phyloP scores from a whole-genome alignment of 2,329 filamentous ascomycete species.

The Sclerotinia glacialis region DNA sequence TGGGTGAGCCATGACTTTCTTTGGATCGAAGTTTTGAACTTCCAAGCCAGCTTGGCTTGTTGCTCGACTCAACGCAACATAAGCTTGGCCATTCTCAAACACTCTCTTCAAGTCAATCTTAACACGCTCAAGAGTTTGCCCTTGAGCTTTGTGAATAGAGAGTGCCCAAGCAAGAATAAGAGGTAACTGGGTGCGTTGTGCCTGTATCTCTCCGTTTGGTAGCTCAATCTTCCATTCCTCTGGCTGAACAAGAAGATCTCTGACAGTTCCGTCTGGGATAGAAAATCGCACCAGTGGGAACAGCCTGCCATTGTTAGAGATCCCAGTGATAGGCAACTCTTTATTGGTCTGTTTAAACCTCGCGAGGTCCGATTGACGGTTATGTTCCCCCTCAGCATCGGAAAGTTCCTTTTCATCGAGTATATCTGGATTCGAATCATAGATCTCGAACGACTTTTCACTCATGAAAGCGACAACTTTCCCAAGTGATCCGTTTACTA shows the following conservation, averaged over 20 bases:
- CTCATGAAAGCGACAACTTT: conserved; percentile 81
- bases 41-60: conserved; percentile 84
- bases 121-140: conserved; percentile 82
- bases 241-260: conserved; percentile 75
- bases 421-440: conserved; percentile 55
- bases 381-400: conserved; percentile 39
- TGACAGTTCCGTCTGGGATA: conserved; percentile 70
- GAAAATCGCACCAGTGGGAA: conserved; percentile 86
- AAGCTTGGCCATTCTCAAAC: conserved; percentile 97
- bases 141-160: conserved; percentile 97
- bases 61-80: conserved; percentile 91
- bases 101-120: conserved; percentile 90
- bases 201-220: conserved; percentile 92
- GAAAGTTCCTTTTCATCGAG: conserved; percentile 50
- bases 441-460: conserved; percentile 58
- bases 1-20: conserved; percentile 91
- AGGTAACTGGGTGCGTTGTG: conserved; percentile 76
- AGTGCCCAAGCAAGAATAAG: conserved; percentile 95
- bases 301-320: conserved; percentile 50
- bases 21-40: conserved; percentile 82
- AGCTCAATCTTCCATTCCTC: conserved; percentile 97
- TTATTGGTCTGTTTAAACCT: conserved; percentile 40
- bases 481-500: conserved; percentile 93
- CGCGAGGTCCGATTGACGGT: conserved; percentile 40
- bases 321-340: conserved; percentile 37